These are phyloP conservation scores for Strobilomyces echinocephalus DNA, from an alignment of 768 basidiomycete species.

Conservation along the genomic window DNA sequence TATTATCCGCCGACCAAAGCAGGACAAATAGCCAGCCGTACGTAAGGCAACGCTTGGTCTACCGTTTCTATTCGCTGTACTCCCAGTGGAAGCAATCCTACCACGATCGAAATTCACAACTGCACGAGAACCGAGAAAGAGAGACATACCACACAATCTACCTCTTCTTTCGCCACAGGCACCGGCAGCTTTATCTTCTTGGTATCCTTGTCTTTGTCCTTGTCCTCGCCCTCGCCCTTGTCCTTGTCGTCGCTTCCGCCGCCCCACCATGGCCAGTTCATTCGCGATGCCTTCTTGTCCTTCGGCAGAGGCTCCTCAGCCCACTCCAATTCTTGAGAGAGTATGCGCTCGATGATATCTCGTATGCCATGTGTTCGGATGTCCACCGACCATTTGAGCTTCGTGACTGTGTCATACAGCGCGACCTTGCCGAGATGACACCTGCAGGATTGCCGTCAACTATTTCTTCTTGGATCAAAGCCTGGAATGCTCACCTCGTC, in stretches of 20 bases:
- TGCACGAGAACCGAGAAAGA: not conserved
- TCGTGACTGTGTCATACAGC: constrained; percentile 80
- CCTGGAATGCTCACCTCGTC: constrained; percentile 38
- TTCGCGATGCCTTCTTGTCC: not conserved
- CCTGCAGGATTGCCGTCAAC: constrained; percentile 23
- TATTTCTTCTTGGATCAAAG: not conserved
- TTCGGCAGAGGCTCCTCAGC: constrained; percentile 23
- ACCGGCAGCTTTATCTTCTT: constrained; percentile 30
- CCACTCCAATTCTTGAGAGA: constrained; percentile 54
- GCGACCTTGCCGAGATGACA: constrained; percentile 86
- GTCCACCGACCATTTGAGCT: constrained; percentile 75
- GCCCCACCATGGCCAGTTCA: constrained; percentile 28
- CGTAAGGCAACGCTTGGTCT: not conserved
- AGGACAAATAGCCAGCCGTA: not conserved
- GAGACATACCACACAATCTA: constrained; percentile 58
- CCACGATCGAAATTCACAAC: not conserved
- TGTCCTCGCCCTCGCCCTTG: too few species aligned
- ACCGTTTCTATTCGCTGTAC: constrained; percentile 40
- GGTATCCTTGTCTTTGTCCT: constrained; percentile 24
- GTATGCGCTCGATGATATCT: constrained; percentile 63
- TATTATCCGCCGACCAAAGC: not conserved
- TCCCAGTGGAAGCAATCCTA: constrained; percentile 78
- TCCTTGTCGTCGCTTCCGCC: constrained; percentile 29
- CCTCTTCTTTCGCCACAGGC: constrained; percentile 47
- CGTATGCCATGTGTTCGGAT: constrained; percentile 66